Conservation (phyloP, 1,284 basidiomycete species). For the Stygiomarasmius scandens region DNA sequence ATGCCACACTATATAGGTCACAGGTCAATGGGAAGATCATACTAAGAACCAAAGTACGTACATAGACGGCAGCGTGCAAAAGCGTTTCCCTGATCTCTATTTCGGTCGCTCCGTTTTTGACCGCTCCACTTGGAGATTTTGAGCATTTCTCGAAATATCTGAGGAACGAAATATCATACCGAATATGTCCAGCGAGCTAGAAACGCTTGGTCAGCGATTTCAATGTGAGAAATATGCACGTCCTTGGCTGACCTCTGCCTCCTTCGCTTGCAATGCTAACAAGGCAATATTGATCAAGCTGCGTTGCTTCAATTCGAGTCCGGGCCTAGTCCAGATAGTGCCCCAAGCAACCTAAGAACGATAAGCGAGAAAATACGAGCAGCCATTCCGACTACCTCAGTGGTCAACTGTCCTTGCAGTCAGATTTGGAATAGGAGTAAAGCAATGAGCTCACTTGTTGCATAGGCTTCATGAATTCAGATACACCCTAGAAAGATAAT, state of each 20-base stretch:
- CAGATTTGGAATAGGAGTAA: background rate
- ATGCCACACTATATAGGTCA: conserved; percentile 29
- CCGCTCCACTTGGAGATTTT: conserved; percentile 33
- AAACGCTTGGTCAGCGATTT: background rate
- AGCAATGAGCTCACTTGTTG: conserved; percentile 32
- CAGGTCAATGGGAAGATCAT: background rate
- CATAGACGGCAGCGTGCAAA: conserved; percentile 40
- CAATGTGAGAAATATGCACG: background rate
- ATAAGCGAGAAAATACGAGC: background rate
- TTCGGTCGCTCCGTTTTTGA: conserved; percentile 41
- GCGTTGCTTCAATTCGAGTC: conserved; percentile 44
- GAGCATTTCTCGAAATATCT: background rate
- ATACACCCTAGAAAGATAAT: conserved; percentile 27
- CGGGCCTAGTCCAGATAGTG: conserved; percentile 46
- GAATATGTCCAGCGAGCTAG: conserved; percentile 40
- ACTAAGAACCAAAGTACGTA: conserved; percentile 8
- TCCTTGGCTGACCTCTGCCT: conserved; percentile 35
- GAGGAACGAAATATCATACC: conserved; percentile 25
- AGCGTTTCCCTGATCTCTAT: conserved; percentile 44
- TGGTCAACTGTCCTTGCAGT: conserved; percentile 32
- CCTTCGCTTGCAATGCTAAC: conserved; percentile 42
- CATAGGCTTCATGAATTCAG: conserved; percentile 48
- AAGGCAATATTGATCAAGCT: conserved; percentile 45
- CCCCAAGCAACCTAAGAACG: conserved; percentile 40
- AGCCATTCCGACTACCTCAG: conserved; percentile 30